phyloP scores from a whole-genome alignment of 164 flowering plant species.

The Vitis rupestris region DNA sequence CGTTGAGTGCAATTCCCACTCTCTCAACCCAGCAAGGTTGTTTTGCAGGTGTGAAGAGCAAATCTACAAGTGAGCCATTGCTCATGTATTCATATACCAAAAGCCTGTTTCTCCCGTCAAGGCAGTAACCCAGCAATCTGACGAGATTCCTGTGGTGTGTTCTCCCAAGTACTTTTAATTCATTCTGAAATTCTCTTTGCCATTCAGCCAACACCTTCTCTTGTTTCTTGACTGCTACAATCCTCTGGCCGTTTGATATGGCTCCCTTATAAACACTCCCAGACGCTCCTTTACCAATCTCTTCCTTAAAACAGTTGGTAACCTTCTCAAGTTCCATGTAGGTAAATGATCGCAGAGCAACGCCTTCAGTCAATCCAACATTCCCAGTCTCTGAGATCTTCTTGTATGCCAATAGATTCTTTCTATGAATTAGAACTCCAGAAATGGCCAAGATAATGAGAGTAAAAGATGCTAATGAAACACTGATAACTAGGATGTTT shows the following conservation, averaged over 20 bases:
- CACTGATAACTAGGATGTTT: constrained; percentile 5
- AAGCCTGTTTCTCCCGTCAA: constrained; percentile 16
- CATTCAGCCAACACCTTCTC: constrained; percentile 17
- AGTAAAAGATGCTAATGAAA: not conserved
- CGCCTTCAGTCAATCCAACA: constrained; percentile 10
- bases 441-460: constrained; percentile 7
- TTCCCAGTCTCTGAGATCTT: not conserved
- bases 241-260: not conserved
- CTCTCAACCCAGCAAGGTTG: constrained; percentile 14
- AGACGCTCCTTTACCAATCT: constrained; percentile 28
- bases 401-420: constrained; percentile 2
- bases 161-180: constrained; percentile 13
- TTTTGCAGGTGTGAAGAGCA: constrained; percentile 10
- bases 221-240: constrained; percentile 27
- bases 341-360: constrained; percentile 19
- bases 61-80: constrained; percentile 24
- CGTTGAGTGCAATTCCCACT: constrained; percentile 8
- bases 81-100: constrained; percentile 30
- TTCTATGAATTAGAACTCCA: constrained; percentile 6
- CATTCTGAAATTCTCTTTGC: constrained; percentile 25
- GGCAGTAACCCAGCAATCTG: constrained; percentile 19
- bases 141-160: constrained; percentile 25
- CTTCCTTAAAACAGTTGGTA: constrained; percentile 28
- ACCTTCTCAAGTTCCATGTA: constrained; percentile 21
- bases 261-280: constrained; percentile 29